phyloP scores from a whole-genome alignment of 164 flowering plant genomes.

The Aristolochia contorta region DNA sequence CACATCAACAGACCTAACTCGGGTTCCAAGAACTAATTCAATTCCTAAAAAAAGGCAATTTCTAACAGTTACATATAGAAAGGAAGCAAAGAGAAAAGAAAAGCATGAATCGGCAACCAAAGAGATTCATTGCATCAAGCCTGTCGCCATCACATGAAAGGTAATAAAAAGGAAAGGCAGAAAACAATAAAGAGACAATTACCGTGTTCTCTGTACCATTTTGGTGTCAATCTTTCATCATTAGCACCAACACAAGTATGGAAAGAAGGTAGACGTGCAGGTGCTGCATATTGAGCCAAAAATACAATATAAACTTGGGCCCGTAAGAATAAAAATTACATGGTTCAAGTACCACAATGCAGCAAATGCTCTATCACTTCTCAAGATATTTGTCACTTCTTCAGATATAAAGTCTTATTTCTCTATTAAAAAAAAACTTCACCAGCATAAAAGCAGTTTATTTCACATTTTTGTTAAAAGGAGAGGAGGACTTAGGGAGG shows the following conservation, averaged over 20 bases:
- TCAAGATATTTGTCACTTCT: no score
- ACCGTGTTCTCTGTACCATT: constrained; percentile 96
- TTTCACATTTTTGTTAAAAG: no score
- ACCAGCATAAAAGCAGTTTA: no score
- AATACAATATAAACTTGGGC: not conserved
- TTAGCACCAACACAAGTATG: constrained; percentile 90
- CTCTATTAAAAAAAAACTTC: no score
- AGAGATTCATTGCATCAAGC: no score
- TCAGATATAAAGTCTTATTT: no score
- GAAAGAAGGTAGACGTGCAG: constrained; percentile 86
- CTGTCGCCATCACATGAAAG: no score
- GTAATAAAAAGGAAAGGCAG: no score
- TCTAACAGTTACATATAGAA: constrained; percentile 9
- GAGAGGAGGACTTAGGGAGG: no score
- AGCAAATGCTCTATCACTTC: no score
- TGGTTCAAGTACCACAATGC: no score
- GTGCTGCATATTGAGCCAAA: constrained; percentile 42
- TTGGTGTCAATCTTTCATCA: constrained; percentile 80
- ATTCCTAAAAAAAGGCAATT: constrained; percentile 46
- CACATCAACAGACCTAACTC: constrained; percentile 80
- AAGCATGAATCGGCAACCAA: not conserved
- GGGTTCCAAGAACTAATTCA: constrained; percentile 88
- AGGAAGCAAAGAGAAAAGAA: not conserved
- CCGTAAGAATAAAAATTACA: not conserved
- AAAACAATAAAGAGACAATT: constrained; percentile 4